phyloP scores from a whole-genome alignment of 306 rosid species.

The Clitoria ternatea region DNA sequence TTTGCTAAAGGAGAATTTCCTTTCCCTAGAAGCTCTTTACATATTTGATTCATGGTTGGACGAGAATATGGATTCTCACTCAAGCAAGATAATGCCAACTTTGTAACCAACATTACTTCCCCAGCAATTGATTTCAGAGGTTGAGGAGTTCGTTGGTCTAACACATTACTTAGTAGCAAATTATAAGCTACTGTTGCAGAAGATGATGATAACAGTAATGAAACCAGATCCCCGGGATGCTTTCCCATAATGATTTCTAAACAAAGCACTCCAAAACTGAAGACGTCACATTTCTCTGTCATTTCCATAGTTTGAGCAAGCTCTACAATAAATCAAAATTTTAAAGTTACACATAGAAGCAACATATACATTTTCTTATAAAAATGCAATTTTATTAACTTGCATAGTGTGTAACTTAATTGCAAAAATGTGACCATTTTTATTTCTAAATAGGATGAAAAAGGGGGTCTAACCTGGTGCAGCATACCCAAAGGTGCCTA shows the following conservation, averaged over 20 bases:
- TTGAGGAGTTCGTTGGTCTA: slow-evolving; percentile 12
- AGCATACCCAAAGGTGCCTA: no score
- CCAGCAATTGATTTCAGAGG: not conserved
- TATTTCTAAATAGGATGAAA: not conserved
- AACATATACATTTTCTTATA: no score
- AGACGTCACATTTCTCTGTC: slow-evolving; percentile 21
- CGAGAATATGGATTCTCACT: slow-evolving; percentile 17
- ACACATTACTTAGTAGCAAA: not conserved
- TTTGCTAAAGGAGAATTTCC: slow-evolving; percentile 7
- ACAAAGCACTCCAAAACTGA: slow-evolving; percentile 20
- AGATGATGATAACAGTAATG: slow-evolving; percentile 1
- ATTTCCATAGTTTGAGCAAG: slow-evolving; percentile 9
- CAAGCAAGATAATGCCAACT: slow-evolving; percentile 16
- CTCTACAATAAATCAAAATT: slow-evolving; percentile 12
- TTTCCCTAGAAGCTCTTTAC: slow-evolving; percentile 1
- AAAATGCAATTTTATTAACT: not conserved
- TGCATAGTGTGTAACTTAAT: not conserved
- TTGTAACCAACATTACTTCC: slow-evolving; percentile 15
- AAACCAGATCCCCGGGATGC: slow-evolving; percentile 22
- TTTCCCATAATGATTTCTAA: slow-evolving; percentile 27
- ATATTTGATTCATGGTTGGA: slow-evolving; percentile 22
- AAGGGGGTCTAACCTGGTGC: no score
- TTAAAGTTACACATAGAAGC: not conserved
- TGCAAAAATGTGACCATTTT: not conserved
- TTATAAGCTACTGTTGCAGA: not conserved